A percentile compares a stretch with the other conserved stretches of the same genome.
Conservation (phyloP, 2,329 filamentous ascomycete genomes). For the Ascomycota sp. region DNA sequence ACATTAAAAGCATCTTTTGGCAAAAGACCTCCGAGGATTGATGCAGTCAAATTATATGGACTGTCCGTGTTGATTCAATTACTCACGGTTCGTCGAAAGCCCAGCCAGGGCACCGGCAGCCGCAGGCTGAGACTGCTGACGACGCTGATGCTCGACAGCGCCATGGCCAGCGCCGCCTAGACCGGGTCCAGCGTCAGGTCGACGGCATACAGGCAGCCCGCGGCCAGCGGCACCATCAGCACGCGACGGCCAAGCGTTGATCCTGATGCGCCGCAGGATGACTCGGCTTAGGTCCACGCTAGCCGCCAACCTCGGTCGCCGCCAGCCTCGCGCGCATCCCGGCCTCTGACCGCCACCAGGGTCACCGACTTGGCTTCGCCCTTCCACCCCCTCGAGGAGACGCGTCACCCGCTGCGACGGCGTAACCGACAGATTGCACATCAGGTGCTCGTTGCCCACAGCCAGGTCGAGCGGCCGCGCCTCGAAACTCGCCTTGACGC, state of each 20-base stretch:
- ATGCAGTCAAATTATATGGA: no score
- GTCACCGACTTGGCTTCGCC: conserved; percentile 42
- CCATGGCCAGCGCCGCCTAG: conserved; percentile 87
- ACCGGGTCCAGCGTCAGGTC: conserved; percentile 50
- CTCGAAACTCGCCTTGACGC: conserved; percentile 38
- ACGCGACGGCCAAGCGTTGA: conserved; percentile 73
- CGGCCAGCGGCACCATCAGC: conserved; percentile 58
- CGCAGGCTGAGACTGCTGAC: conserved; percentile 65
- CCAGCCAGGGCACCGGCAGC: conserved; percentile 20
- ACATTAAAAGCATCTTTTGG: no score
- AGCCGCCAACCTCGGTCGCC: conserved; percentile 24
- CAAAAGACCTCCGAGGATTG: no score
- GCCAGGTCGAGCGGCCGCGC: conserved; percentile 27
- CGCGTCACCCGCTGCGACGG: conserved; percentile 15
- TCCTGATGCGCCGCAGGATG: conserved; percentile 59
- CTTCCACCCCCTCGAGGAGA: conserved; percentile 35
- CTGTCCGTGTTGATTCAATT: no score
- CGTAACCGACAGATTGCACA: conserved; percentile 26
- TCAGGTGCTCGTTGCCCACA: conserved; percentile 55
- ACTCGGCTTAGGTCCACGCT: conserved; percentile 43
- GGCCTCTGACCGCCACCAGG: conserved; percentile 21
- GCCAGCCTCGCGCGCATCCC: conserved; percentile 9
- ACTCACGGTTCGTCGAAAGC: no score
- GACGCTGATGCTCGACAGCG: conserved; percentile 75
- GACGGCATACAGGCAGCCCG: conserved; percentile 41